These are phyloP conservation scores for Stachybotrys echinatus DNA, from an alignment of 2,329 filamentous ascomycete species.

Conservation along the genomic window DNA sequence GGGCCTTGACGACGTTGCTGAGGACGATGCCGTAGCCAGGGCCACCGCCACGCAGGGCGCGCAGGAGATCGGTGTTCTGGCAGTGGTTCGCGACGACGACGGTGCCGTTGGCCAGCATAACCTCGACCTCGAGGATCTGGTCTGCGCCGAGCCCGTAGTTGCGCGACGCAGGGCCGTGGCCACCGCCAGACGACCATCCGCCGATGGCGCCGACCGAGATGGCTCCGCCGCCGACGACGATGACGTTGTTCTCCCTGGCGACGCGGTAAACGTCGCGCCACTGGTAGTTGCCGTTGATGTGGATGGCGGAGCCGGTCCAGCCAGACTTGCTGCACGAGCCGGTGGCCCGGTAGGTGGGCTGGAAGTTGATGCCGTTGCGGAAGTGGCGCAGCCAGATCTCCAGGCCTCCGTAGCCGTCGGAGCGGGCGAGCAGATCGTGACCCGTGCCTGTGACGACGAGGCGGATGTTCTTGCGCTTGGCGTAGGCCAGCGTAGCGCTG, in stretches of 20 bases:
- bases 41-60: slow-evolving; percentile 28
- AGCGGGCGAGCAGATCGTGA: slow-evolving; percentile 32
- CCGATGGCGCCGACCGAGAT: slow-evolving; percentile 21
- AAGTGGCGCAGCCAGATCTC: slow-evolving; percentile 25
- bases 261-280: slow-evolving; percentile 26
- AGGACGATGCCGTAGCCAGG: slow-evolving; percentile 25
- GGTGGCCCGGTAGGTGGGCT: slow-evolving; percentile 14
- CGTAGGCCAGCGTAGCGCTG: slow-evolving; percentile 36
- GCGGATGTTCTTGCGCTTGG: slow-evolving; percentile 25
- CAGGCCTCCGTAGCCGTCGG: slow-evolving; percentile 24
- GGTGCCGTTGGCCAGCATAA: slow-evolving; percentile 30
- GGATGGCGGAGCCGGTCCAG: slow-evolving; percentile 27
- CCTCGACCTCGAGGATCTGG: slow-evolving; percentile 35
- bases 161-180: slow-evolving; percentile 30
- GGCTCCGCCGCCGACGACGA: slow-evolving; percentile 27
- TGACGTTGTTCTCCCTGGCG: slow-evolving; percentile 21
- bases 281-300: slow-evolving; percentile 26
- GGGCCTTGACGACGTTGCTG: slow-evolving; percentile 29
- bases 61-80: slow-evolving; percentile 18
- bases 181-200: slow-evolving; percentile 34
- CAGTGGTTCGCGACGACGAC: slow-evolving; percentile 26
- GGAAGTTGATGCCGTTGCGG: slow-evolving; percentile 22
- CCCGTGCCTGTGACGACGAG: slow-evolving; percentile 37
- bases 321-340: slow-evolving; percentile 15
- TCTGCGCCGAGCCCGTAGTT: slow-evolving; percentile 38